Evolutionary conservation across 352 stramenopile genomes (phyloP), one percentile per base, ranked within the genome.

Genomic region (Globisporangium barbulae): DNA sequence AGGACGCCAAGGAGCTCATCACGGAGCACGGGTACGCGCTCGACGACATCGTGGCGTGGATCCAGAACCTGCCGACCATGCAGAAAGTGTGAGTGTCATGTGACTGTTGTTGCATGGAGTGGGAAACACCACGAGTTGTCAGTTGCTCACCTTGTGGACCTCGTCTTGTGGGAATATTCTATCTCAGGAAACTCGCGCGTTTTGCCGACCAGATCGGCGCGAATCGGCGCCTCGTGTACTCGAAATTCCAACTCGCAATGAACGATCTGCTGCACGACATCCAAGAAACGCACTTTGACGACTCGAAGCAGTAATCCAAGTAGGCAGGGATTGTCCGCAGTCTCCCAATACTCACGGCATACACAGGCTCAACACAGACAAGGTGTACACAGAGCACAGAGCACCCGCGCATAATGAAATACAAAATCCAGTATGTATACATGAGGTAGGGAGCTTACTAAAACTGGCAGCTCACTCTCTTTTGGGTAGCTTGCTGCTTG

Each of bases 121-220:
- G 25, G 25, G 25, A 28, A 28, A 2, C 25, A 28, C 25, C 25
- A 39, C 10, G 0, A 1, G 33, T 39, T 39, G 33, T 17, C 9
- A 41, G 4, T 47, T 3, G 15, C 50, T 39, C 15, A 42, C 50
- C 10, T 42, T 1, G 41, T 47, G 8, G 17, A 5, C 15, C 9
- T 12, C 35, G 2, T 60, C 17, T 37, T 63, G 33, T 44, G 63
- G 31, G 25, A 28, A 28, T 28, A 28, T 28, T 2, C 57, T 61
- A 25, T 59, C 30, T 0, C 66, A 94, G 84, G 58, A 94, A 94
- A 79, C 68, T 94, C n/a, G 76, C 76, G 47, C 76, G 84, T 2
- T 91, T 94, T 45, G 82, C 84, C 0, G 81, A 93, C 56, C 86
- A 93, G 64, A 88, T 91, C 30, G 84, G 83, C 15, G 70, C 71